Conservation (phyloP, 164 flowering plant species). For the Aristolochia fimbriata region DNA sequence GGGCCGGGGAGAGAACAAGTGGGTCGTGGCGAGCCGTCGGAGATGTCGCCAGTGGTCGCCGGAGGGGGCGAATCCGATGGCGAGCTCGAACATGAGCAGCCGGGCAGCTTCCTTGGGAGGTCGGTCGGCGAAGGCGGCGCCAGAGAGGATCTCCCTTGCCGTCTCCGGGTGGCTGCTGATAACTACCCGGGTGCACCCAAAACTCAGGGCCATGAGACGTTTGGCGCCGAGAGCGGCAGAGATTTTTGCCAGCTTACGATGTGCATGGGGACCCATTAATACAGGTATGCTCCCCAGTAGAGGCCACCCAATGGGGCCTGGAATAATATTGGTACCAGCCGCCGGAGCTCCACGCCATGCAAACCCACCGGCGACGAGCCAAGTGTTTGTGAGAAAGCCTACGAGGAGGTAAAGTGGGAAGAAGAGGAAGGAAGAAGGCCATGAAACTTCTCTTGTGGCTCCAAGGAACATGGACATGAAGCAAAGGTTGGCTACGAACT, state of each 20-base stretch:
- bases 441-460: constrained; percentile 12
- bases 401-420: constrained; percentile 18
- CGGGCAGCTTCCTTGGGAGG: constrained; percentile 63
- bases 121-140: constrained; percentile 58
- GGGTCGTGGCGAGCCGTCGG: constrained; percentile 41
- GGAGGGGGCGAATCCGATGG: constrained; percentile 83
- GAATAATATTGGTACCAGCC: constrained; percentile 17
- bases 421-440: constrained; percentile 15
- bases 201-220: constrained; percentile 63
- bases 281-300: constrained; percentile 36
- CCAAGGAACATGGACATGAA: constrained; percentile 18
- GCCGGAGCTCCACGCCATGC: constrained; percentile 33
- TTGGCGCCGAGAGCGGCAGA: constrained; percentile 31
- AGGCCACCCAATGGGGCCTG: constrained; percentile 57
- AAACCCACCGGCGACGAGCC: constrained; percentile 58
- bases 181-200: constrained; percentile 47
- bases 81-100: constrained; percentile 71
- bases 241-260: constrained; percentile 38
- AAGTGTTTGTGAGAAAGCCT: constrained; percentile 18
- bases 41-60: constrained; percentile 71
- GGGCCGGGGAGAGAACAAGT: constrained; percentile 68
- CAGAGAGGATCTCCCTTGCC: constrained; percentile 56
- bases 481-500: constrained; percentile 14
- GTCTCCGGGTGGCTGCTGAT: constrained; percentile 78
- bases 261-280: constrained; percentile 49